Evolutionary conservation across 2,329 filamentous ascomycete species (phyloP).

Genomic region (Ceratocystis cubensis): DNA sequence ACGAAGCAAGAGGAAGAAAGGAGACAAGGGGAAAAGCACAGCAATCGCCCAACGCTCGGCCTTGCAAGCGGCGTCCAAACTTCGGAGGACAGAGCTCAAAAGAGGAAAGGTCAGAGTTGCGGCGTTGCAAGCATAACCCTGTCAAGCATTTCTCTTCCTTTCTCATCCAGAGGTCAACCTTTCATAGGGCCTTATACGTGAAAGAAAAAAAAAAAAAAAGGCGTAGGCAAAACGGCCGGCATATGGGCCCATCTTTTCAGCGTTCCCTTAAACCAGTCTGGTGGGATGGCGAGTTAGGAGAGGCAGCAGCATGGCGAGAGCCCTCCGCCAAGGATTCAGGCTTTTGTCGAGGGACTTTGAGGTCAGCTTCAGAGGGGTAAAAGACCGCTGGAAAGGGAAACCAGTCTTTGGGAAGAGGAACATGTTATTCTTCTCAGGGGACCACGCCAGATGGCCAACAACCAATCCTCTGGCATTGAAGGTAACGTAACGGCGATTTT

Average conservation of each 20-base stretch:
- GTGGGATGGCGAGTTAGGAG: background rate
- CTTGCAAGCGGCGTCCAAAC: slow-evolving; percentile 2
- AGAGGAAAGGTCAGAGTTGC: slow-evolving; percentile 1
- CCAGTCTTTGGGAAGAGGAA: background rate
- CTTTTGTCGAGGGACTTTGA: slow-evolving; percentile 2
- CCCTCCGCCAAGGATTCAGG: background rate
- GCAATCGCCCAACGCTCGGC: background rate
- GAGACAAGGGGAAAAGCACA: background rate
- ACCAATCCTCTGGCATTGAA: background rate
- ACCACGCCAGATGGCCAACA: background rate
- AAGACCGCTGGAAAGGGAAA: background rate
- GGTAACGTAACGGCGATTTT: background rate
- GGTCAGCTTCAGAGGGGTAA: background rate
- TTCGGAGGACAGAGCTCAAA: slow-evolving; percentile 4
- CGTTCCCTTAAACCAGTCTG: slow-evolving; percentile 5
- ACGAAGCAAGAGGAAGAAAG: background rate
- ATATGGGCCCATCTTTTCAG: background rate
- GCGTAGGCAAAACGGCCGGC: background rate
- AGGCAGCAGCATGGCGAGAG: background rate
- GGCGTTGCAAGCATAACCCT: slow-evolving; percentile 3
- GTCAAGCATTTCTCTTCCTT: background rate
- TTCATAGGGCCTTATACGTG: background rate
- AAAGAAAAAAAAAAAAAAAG: background rate
- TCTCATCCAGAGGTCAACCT: no score
- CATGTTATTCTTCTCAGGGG: background rate